A percentile compares a stretch with the other conserved stretches of the same genome.
Conservation (phyloP, 768 basidiomycete species). For the Zangia roseola region DNA sequence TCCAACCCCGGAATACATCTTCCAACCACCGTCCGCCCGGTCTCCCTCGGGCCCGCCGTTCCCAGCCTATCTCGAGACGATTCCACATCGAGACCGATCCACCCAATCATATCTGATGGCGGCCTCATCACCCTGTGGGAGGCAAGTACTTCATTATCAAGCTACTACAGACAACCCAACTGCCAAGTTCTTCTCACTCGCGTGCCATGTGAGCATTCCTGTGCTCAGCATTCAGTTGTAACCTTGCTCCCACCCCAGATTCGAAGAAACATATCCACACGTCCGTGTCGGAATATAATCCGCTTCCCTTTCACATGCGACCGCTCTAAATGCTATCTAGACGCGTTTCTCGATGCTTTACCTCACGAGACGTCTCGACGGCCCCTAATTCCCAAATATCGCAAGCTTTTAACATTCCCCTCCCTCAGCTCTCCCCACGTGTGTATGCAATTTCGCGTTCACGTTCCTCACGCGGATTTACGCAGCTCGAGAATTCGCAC, state of each 20-base stretch:
- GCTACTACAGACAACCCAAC: neutral
- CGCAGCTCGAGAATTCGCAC: neutral
- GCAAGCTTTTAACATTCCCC: neutral
- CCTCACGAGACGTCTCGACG: neutral
- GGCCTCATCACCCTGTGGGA: too few relatives aligned
- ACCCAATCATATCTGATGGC: too few relatives aligned
- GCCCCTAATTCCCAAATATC: slow-evolving; percentile 2
- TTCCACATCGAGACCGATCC: too few relatives aligned
- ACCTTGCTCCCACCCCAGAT: slow-evolving; percentile 5
- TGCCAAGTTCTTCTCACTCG: neutral
- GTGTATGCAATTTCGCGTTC: neutral
- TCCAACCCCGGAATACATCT: too few relatives aligned
- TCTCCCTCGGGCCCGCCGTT: too few relatives aligned
- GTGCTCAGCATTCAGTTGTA: neutral
- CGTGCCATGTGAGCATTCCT: neutral
- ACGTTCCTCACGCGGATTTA: neutral
- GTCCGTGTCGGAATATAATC: neutral
- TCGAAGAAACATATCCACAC: neutral
- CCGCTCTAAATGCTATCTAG: slow-evolving; percentile 14
- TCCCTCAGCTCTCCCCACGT: neutral
- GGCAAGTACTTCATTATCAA: neutral
- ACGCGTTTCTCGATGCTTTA: neutral
- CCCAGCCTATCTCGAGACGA: too few relatives aligned
- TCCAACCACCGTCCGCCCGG: too few relatives aligned
- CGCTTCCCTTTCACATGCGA: slow-evolving; percentile 10